Conservation (phyloP, 2,329 filamentous ascomycete species). For the Fusarium sp. region DNA sequence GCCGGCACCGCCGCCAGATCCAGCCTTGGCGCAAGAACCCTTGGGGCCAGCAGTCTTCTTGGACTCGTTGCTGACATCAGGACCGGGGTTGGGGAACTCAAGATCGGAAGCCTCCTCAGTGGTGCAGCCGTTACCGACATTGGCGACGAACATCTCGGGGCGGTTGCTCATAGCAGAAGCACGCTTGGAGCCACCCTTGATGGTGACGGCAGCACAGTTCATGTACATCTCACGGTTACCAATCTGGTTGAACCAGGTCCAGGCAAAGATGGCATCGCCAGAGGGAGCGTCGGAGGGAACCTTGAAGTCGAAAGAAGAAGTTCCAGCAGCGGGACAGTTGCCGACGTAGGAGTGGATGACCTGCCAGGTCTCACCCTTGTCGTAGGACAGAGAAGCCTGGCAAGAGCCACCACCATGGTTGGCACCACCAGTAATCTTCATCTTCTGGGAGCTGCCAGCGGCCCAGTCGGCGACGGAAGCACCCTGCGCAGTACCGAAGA, state of each 20-base stretch:
- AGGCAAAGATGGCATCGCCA: constrained; percentile 74
- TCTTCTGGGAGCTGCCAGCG: constrained; percentile 70
- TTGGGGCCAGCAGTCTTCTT: constrained; percentile 52
- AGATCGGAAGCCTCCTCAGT: constrained; percentile 69
- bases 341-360: constrained; percentile 72
- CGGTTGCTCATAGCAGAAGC: constrained; percentile 62
- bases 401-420: constrained; percentile 78
- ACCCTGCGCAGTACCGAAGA: constrained; percentile 62
- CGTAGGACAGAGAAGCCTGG: constrained; percentile 80
- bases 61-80: constrained; percentile 59
- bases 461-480: constrained; percentile 69
- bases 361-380: constrained; percentile 75
- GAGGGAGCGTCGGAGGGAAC: constrained; percentile 72
- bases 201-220: constrained; percentile 80
- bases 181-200: constrained; percentile 59
- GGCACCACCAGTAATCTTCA: constrained; percentile 72
- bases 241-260: constrained; percentile 81
- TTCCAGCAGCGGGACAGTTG: constrained; percentile 60
- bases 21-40: constrained; percentile 49
- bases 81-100: constrained; percentile 74
- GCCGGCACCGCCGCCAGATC: constrained; percentile 36
- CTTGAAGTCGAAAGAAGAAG: constrained; percentile 71
- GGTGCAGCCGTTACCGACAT: constrained; percentile 70
- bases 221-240: constrained; percentile 90
- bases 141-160: constrained; percentile 78